Percentiles rank a stretch among this genome's conserved stretches.
Conservation (phyloP, 1,139 yeast species). For the Lodderomyces elongisporus region DNA sequence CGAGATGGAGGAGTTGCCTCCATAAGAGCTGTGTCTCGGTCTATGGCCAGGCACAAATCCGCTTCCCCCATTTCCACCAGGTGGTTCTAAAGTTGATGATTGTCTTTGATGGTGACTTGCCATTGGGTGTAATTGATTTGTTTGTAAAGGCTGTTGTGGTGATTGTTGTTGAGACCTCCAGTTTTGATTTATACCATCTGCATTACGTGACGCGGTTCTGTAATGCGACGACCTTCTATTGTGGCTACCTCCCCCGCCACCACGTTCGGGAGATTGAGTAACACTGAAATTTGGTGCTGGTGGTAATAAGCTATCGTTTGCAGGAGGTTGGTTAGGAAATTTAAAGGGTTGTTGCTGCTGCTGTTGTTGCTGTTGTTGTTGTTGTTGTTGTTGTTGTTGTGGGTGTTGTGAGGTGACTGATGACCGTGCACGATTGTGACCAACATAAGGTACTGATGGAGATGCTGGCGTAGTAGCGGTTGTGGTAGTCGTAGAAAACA, state of each 20-base stretch:
- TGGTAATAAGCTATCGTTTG: slow-evolving; percentile 29
- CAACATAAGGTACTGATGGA: no score
- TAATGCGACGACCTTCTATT: slow-evolving; percentile 48
- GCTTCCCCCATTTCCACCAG: slow-evolving; percentile 30
- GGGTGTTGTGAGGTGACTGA: slow-evolving; percentile 42
- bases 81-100: slow-evolving; percentile 37
- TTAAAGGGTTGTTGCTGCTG: no score
- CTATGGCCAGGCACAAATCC: slow-evolving; percentile 78
- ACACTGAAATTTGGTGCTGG: slow-evolving; percentile 43
- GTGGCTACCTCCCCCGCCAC: slow-evolving; percentile 18
- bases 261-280: slow-evolving; percentile 38
- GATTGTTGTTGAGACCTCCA: slow-evolving; percentile 52
- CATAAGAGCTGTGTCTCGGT: slow-evolving; percentile 61
- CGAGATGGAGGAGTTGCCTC: slow-evolving; percentile 56
- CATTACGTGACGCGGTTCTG: slow-evolving; percentile 48
- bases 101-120: slow-evolving; percentile 20
- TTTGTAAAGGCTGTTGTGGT: slow-evolving; percentile 22
- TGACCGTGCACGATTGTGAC: slow-evolving; percentile 32
- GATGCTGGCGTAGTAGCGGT: slow-evolving; percentile 16
- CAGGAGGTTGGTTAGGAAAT: no score
- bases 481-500: slow-evolving; percentile 37
- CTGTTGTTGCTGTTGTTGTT: background rate
- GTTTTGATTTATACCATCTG: slow-evolving; percentile 48
- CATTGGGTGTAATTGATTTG: slow-evolving; percentile 5
- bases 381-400: slow-evolving; percentile 2